A percentile compares a stretch with the other conserved stretches of the same genome.
Conservation (phyloP, 2,329 filamentous ascomycete species). For the Amylocarpus encephaloides region DNA sequence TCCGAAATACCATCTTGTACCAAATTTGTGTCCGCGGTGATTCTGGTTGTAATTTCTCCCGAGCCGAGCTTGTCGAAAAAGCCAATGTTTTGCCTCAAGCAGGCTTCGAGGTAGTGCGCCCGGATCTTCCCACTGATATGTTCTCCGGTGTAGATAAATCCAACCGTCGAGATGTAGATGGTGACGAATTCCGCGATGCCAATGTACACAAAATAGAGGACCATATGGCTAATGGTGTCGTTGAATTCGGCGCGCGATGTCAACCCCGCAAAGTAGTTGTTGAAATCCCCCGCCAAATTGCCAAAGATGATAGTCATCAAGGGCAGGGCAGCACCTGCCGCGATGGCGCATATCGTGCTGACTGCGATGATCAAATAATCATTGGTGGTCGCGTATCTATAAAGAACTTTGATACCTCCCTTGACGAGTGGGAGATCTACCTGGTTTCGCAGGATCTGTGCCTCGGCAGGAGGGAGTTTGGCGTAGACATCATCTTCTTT, state of each 20-base stretch:
- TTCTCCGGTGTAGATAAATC: slow-evolving; percentile 84
- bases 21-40: slow-evolving; percentile 88
- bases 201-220: slow-evolving; percentile 81
- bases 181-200: slow-evolving; percentile 74
- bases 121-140: slow-evolving; percentile 74
- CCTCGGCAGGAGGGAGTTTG: slow-evolving; percentile 60
- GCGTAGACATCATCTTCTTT: slow-evolving; percentile 47
- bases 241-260: slow-evolving; percentile 51
- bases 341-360: slow-evolving; percentile 47
- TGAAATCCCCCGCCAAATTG: slow-evolving; percentile 65
- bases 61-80: slow-evolving; percentile 91
- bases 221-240: slow-evolving; percentile 52
- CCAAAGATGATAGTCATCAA: slow-evolving; percentile 63
- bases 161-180: slow-evolving; percentile 76
- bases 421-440: slow-evolving; percentile 58
- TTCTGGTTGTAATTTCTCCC: slow-evolving; percentile 88
- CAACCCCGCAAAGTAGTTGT: slow-evolving; percentile 45
- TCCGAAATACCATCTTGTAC: slow-evolving; percentile 92
- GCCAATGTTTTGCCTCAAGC: slow-evolving; percentile 81
- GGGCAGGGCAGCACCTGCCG: slow-evolving; percentile 53
- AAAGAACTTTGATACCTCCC: slow-evolving; percentile 55
- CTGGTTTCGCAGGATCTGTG: slow-evolving; percentile 60
- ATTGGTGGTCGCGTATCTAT: slow-evolving; percentile 47
- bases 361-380: slow-evolving; percentile 47
- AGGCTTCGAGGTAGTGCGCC: slow-evolving; percentile 75